Evolutionary conservation across 2,329 filamentous ascomycete species (phyloP).

Genomic region (Hypomyces perniciosus): DNA sequence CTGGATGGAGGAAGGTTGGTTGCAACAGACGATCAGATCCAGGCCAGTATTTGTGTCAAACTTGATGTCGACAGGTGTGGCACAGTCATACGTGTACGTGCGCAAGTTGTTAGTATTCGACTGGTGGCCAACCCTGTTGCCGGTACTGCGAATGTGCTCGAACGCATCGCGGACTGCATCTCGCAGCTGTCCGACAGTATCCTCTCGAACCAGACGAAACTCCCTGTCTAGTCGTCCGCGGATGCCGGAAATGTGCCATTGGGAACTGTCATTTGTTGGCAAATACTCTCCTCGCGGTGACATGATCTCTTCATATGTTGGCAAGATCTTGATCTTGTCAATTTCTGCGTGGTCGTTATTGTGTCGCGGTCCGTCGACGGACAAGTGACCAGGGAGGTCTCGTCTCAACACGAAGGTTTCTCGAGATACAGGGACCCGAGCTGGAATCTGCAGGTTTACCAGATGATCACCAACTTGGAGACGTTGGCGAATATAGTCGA

Average conservation of each 20-base stretch:
- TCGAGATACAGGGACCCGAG: constrained; percentile 11
- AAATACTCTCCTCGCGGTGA: constrained; percentile 39
- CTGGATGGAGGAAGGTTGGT: constrained; percentile 33
- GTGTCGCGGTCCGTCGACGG: constrained; percentile 32
- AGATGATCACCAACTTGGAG: constrained; percentile 24
- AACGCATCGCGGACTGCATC: constrained; percentile 40
- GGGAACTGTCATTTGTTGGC: constrained; percentile 30
- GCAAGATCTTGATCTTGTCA: constrained; percentile 41
- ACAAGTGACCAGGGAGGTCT: constrained; percentile 30
- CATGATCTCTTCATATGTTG: constrained; percentile 42
- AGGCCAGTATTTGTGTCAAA: constrained; percentile 37
- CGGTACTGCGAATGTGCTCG: constrained; percentile 22
- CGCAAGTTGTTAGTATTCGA: constrained; percentile 23
- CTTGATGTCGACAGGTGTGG: constrained; percentile 23
- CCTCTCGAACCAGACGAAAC: constrained; percentile 50
- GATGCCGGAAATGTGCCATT: constrained; percentile 34
- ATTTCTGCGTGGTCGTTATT: constrained; percentile 46
- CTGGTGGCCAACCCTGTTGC: background rate
- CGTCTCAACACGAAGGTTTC: constrained; percentile 26
- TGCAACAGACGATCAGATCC: constrained; percentile 38
- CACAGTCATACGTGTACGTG: constrained; percentile 22
- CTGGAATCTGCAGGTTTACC: constrained; percentile 11
- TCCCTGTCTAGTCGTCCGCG: constrained; percentile 47
- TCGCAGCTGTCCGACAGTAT: constrained; percentile 47
- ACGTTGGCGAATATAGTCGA: constrained; percentile 27